phyloP scores from a whole-genome alignment of 2,329 filamentous ascomycete species.

The Blastomyces parvus region DNA sequence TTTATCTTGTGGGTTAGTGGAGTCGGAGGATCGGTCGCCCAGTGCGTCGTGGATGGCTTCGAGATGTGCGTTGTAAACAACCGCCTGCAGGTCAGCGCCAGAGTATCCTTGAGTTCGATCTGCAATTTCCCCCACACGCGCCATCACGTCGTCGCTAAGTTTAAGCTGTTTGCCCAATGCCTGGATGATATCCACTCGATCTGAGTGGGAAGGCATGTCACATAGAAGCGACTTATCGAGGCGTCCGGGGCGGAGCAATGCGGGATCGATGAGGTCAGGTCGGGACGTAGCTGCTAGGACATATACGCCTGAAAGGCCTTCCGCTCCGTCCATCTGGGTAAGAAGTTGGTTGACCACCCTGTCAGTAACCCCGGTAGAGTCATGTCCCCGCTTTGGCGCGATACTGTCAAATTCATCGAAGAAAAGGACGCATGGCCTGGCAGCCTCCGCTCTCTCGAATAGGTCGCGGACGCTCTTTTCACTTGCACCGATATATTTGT shows the following conservation, averaged over 20 bases:
- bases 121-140: slow-evolving; percentile 63
- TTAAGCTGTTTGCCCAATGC: slow-evolving; percentile 76
- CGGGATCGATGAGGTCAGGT: slow-evolving; percentile 91
- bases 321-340: slow-evolving; percentile 97
- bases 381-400: slow-evolving; percentile 91
- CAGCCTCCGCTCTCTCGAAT: slow-evolving; percentile 79
- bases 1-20: slow-evolving; percentile 23
- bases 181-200: slow-evolving; percentile 77
- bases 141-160: slow-evolving; percentile 56
- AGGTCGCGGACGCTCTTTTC: slow-evolving; percentile 94
- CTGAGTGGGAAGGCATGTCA: slow-evolving; percentile 70
- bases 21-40: slow-evolving; percentile 44
- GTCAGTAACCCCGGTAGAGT: slow-evolving; percentile 96
- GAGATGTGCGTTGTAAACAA: slow-evolving; percentile 92
- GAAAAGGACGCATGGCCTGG: slow-evolving; percentile 87
- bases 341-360: slow-evolving; percentile 96
- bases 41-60: slow-evolving; percentile 94
- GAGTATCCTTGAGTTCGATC: slow-evolving; percentile 77
- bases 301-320: slow-evolving; percentile 89
- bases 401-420: slow-evolving; percentile 99
- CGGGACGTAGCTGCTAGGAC: slow-evolving; percentile 89
- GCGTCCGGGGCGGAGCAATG: slow-evolving; percentile 79
- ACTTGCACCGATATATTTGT: slow-evolving; percentile 97
- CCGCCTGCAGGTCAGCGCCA: slow-evolving; percentile 85
- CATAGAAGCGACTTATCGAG: slow-evolving; percentile 90